A percentile compares a stretch with the other conserved stretches of the same genome.
These are phyloP conservation scores for Leucogyrophana mollusca DNA, from an alignment of 768 basidiomycete genomes.

Conservation along the genomic window DNA sequence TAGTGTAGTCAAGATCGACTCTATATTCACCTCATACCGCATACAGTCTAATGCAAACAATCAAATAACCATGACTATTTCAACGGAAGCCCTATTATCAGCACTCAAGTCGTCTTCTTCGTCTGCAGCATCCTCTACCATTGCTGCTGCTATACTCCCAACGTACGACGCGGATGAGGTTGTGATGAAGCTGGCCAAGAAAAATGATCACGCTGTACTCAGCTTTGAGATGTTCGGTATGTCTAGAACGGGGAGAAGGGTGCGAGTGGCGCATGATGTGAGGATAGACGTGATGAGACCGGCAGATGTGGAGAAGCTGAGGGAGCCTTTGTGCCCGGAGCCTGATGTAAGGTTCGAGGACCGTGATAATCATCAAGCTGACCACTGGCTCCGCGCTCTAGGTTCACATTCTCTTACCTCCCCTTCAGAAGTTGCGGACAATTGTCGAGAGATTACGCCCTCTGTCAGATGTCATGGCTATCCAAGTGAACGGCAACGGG, in stretches of 20 bases:
- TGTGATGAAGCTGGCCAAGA: constrained; percentile 85
- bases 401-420: constrained; percentile 78
- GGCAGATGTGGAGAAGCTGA: constrained; percentile 65
- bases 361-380: background rate
- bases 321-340: constrained; percentile 82
- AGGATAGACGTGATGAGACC: constrained; percentile 79
- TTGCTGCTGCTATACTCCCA: constrained; percentile 27
- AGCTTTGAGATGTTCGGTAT: constrained; percentile 72
- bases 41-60: constrained; percentile 87
- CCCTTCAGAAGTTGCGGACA: constrained; percentile 72
- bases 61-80: constrained; percentile 73
- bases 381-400: constrained; percentile 24
- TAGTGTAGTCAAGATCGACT: constrained; percentile 64
- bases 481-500: constrained; percentile 69
- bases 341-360: constrained; percentile 62
- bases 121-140: constrained; percentile 40
- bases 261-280: constrained; percentile 78
- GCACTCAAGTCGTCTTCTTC: constrained; percentile 67
- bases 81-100: constrained; percentile 70
- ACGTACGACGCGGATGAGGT: constrained; percentile 60
- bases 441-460: constrained; percentile 73
- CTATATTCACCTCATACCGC: constrained; percentile 73
- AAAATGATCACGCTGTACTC: constrained; percentile 74
- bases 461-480: constrained; percentile 65
- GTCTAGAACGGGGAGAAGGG: constrained; percentile 59